Evolutionary conservation across 176 grass and related monocot genomes (phyloP).

Genomic region (Musa troglodytarum): DNA sequence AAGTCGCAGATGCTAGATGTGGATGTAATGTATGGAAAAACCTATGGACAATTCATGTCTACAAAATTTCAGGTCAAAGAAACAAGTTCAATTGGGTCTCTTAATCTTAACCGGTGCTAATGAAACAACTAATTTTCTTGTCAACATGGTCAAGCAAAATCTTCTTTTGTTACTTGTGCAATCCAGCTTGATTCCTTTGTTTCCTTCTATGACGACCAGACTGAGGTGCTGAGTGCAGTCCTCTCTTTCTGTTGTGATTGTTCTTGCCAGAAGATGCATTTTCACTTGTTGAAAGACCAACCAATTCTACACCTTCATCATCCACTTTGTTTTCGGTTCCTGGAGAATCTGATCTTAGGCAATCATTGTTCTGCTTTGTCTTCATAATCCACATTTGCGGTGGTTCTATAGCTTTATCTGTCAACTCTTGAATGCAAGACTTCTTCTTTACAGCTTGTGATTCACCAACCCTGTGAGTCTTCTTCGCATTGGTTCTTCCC

Average conservation of each 20-base stretch:
- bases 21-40: too few relatives aligned
- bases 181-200: not conserved
- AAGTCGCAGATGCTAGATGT: too few relatives aligned
- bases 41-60: not conserved
- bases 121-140: too few relatives aligned
- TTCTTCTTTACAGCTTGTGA: not conserved
- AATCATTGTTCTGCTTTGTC: too few relatives aligned
- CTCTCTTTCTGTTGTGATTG: not conserved
- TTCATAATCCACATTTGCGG: too few relatives aligned
- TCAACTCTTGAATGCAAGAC: not conserved
- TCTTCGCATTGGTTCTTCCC: not conserved
- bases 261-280: not conserved
- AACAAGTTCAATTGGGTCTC: not conserved
- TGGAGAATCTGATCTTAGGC: not conserved
- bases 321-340: not conserved
- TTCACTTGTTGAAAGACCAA: not conserved
- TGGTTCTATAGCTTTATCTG: too few relatives aligned
- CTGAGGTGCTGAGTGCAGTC: not conserved
- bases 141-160: too few relatives aligned
- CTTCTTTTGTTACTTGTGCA: too few relatives aligned
- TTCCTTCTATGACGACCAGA: not conserved
- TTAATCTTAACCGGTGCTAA: not conserved
- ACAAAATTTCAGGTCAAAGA: not conserved
- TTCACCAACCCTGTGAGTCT: not conserved
- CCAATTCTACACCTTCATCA: not conserved